A percentile compares a stretch with the other conserved stretches of the same genome.
phyloP scores from a whole-genome alignment of 768 basidiomycete genomes.

The Melanogaster broomeanus region DNA sequence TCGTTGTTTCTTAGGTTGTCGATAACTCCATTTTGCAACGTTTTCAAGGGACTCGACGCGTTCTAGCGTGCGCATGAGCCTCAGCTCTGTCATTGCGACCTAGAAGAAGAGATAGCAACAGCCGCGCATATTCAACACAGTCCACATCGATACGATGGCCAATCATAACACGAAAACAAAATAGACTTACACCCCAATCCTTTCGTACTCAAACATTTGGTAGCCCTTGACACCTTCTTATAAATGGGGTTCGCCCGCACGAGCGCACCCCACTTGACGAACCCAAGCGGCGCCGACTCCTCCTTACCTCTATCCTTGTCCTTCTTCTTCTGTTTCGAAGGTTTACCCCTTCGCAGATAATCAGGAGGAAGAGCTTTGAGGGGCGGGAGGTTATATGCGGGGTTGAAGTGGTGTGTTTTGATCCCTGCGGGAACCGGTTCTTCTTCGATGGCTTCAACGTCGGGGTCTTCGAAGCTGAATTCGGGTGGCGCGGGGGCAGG shows the following conservation, averaged over 20 bases:
- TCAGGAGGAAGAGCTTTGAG: slow-evolving; percentile 56
- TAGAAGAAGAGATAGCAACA: slow-evolving; percentile 31
- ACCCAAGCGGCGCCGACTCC: slow-evolving; percentile 65
- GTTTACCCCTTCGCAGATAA: slow-evolving; percentile 50
- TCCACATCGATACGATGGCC: background rate
- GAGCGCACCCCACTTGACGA: slow-evolving; percentile 73
- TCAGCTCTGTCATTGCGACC: slow-evolving; percentile 80
- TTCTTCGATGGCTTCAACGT: slow-evolving; percentile 25
- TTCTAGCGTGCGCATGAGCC: slow-evolving; percentile 78
- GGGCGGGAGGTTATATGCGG: slow-evolving; percentile 55
- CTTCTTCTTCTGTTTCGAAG: slow-evolving; percentile 51
- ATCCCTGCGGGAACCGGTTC: slow-evolving; percentile 14
- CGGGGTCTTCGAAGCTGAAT: slow-evolving; percentile 36
- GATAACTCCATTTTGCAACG: slow-evolving; percentile 82
- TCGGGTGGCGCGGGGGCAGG: slow-evolving; percentile 31
- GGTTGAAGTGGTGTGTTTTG: slow-evolving; percentile 42
- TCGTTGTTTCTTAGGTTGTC: slow-evolving; percentile 94
- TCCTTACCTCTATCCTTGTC: slow-evolving; percentile 59
- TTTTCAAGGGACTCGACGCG: slow-evolving; percentile 83
- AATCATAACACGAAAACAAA: background rate
- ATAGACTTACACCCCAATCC: slow-evolving; percentile 76
- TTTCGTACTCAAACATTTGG: slow-evolving; percentile 77
- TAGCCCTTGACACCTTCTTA: slow-evolving; percentile 65
- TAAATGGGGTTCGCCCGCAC: slow-evolving; percentile 77
- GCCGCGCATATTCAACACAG: background rate